phyloP scores from a whole-genome alignment of 139 green algal species.

The Deuterostichococcus epilithicus region DNA sequence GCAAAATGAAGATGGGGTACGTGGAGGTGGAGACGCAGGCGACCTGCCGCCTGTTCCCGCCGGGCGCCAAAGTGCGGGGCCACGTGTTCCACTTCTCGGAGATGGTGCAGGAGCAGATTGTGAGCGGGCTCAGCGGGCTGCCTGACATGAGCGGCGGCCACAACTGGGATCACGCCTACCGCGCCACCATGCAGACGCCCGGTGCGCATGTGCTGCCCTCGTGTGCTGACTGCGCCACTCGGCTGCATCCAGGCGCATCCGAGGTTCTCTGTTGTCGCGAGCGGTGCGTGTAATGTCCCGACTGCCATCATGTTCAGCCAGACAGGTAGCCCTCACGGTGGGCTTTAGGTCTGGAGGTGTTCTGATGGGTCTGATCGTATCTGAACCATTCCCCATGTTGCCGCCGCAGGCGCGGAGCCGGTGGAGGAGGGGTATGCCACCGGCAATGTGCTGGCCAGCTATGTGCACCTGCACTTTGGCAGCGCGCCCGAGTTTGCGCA shows the following conservation, averaged over 20 bases:
- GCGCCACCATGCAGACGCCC: conserved; percentile 13
- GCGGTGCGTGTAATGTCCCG: too few species aligned
- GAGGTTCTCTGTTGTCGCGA: too few species aligned
- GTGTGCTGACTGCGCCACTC: too few species aligned
- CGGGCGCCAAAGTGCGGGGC: conserved; percentile 51
- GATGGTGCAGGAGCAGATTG: conserved; percentile 46
- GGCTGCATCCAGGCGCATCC: too few species aligned
- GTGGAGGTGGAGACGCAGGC: conserved; percentile 56
- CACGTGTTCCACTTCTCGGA: conserved; percentile 72
- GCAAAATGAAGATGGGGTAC: conserved; percentile 60
- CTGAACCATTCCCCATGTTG: too few species aligned
- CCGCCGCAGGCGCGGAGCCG: conserved; percentile 1
- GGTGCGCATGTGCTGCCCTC: background rate
- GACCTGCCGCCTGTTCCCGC: conserved; percentile 61
- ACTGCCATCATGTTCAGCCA: too few species aligned
- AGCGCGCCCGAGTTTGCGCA: conserved; percentile 47
- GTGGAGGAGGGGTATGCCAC: conserved; percentile 55
- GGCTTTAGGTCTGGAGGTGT: too few species aligned
- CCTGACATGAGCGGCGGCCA: background rate
- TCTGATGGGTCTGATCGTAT: too few species aligned
- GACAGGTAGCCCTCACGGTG: too few species aligned
- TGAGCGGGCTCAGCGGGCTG: background rate
- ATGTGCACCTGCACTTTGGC: conserved; percentile 86
- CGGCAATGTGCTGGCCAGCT: conserved; percentile 71
- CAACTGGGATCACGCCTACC: conserved; percentile 33